These are phyloP conservation scores for Aureobasidium sp. DNA, from an alignment of 2,329 filamentous ascomycete species.

Conservation along the genomic window DNA sequence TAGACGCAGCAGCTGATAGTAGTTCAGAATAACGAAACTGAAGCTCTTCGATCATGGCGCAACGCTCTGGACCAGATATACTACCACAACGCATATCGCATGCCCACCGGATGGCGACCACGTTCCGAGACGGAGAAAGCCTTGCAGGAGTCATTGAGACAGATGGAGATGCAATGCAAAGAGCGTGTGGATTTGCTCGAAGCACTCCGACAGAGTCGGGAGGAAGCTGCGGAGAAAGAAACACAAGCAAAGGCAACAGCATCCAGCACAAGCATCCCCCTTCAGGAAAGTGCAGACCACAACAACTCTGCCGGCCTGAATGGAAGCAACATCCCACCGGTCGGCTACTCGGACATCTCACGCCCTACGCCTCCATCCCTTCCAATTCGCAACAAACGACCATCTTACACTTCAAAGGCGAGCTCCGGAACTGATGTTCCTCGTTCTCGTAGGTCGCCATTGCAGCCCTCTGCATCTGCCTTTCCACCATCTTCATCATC, in stretches of 20 bases:
- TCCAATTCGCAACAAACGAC: conserved; percentile 30
- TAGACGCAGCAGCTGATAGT: background rate
- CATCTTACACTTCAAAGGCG: conserved; percentile 35
- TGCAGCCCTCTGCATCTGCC: background rate
- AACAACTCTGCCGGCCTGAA: conserved; percentile 52
- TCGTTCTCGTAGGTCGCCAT: background rate
- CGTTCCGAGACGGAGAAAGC: conserved; percentile 77
- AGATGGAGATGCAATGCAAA: conserved; percentile 85
- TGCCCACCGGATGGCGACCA: conserved; percentile 59
- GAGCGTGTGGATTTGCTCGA: conserved; percentile 85
- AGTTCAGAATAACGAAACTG: conserved; percentile 72
- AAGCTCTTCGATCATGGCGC: conserved; percentile 86
- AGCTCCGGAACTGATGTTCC: conserved; percentile 27
- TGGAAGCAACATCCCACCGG: conserved; percentile 69
- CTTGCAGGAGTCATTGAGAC: conserved; percentile 68
- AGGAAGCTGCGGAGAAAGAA: conserved; percentile 20
- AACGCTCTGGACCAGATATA: conserved; percentile 81
- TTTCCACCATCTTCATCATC: conserved; percentile 18
- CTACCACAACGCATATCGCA: conserved; percentile 70
- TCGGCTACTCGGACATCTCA: conserved; percentile 74
- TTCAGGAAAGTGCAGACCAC: background rate
- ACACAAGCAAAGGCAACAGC: background rate
- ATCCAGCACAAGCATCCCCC: conserved; percentile 9
- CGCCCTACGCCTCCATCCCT: conserved; percentile 43
- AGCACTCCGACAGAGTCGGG: conserved; percentile 59